phyloP scores from a whole-genome alignment of 495 filamentous ascomycete species.

The Aspergillus leporis region DNA sequence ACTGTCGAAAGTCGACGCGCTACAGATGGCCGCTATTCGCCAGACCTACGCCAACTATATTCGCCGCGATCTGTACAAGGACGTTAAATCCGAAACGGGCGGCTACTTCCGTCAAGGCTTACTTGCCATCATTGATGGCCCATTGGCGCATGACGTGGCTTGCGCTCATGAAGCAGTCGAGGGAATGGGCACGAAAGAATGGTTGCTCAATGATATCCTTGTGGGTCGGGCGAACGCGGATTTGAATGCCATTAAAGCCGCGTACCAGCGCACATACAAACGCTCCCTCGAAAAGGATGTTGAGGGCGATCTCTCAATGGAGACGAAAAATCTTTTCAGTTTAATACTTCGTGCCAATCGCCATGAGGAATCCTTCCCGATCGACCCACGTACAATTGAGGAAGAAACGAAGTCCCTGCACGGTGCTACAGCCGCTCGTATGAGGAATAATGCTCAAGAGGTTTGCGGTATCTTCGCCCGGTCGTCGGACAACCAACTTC shows the following conservation, averaged over 20 bases:
- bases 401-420: conserved; percentile 72
- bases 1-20: conserved; percentile 66
- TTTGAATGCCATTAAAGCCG: conserved; percentile 73
- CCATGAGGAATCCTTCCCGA: conserved; percentile 71
- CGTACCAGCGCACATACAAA: conserved; percentile 66
- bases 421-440: conserved; percentile 65
- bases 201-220: conserved; percentile 80
- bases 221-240: conserved; percentile 83
- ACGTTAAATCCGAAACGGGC: conserved; percentile 74
- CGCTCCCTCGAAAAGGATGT: conserved; percentile 66
- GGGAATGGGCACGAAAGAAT: conserved; percentile 83
- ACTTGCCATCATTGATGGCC: conserved; percentile 72
- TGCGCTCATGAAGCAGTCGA: conserved; percentile 65
- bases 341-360: conserved; percentile 71
- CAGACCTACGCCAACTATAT: conserved; percentile 60
- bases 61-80: conserved; percentile 66
- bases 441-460: conserved; percentile 72
- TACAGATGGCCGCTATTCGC: conserved; percentile 70
- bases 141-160: conserved; percentile 68
- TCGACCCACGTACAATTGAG: conserved; percentile 68
- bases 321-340: conserved; percentile 79
- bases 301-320: conserved; percentile 74
- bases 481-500: conserved; percentile 74
- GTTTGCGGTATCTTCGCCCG: conserved; percentile 75
- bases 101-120: conserved; percentile 71